A percentile compares a stretch with the other conserved stretches of the same genome.
phyloP scores from a whole-genome alignment of 352 stramenopile genomes.

The Pythium volutum region DNA sequence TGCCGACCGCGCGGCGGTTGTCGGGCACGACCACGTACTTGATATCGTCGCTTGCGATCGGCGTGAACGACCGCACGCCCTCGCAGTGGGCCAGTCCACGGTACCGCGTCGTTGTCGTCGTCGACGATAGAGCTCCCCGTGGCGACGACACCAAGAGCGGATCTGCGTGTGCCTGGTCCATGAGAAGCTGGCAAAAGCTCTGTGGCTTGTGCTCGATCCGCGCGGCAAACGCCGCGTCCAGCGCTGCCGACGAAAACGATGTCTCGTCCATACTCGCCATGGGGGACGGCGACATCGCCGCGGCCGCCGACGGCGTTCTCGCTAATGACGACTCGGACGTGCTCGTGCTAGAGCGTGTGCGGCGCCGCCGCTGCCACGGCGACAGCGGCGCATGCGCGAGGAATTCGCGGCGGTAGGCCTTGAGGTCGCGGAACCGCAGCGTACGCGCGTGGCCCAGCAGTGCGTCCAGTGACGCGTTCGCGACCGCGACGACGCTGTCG shows the following conservation, averaged over 20 bases:
- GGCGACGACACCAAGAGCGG: neutral
- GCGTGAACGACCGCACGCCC: slow-evolving; percentile 9
- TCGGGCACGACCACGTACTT: slow-evolving; percentile 27
- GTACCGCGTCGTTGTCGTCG: slow-evolving; percentile 16
- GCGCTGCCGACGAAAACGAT: neutral
- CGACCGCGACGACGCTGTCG: slow-evolving; percentile 9
- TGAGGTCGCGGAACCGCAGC: slow-evolving; percentile 34
- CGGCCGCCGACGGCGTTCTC: neutral
- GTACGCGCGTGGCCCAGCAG: slow-evolving; percentile 10
- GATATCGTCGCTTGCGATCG: slow-evolving; percentile 9
- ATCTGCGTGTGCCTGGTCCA: neutral
- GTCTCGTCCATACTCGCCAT: neutral
- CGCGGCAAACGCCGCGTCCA: neutral
- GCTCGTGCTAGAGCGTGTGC: slow-evolving; percentile 9
- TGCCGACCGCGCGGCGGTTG: slow-evolving; percentile 23
- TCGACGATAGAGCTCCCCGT: neutral
- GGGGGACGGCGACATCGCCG: too few species aligned
- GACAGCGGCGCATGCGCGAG: slow-evolving; percentile 32
- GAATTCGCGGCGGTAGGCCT: slow-evolving; percentile 33
- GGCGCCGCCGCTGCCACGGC: slow-evolving; percentile 29
- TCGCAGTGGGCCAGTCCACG: slow-evolving; percentile 21
- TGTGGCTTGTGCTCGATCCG: slow-evolving; percentile 6
- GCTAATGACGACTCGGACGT: slow-evolving; percentile 10
- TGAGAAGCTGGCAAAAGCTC: neutral
- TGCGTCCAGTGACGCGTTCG: slow-evolving; percentile 22